Conservation (phyloP, 352 stramenopile species). For the Globisporangium nodosum region DNA sequence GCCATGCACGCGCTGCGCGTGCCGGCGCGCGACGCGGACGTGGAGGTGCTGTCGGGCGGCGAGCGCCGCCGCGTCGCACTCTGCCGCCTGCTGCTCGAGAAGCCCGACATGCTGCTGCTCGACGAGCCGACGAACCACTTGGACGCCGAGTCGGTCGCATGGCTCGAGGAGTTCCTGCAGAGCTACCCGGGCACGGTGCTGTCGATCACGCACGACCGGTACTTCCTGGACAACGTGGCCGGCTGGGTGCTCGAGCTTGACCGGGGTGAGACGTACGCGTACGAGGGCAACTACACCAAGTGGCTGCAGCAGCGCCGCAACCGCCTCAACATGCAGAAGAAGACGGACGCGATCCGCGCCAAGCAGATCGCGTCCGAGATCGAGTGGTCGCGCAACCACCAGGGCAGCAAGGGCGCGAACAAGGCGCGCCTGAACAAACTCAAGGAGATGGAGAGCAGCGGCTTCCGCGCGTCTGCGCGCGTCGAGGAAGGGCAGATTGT, state of each 20-base stretch:
- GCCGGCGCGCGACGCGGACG: constrained; percentile 54
- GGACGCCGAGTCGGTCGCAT: constrained; percentile 95
- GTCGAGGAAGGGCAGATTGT: constrained; percentile 86
- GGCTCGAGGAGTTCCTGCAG: constrained; percentile 97
- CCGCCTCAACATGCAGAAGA: constrained; percentile 93
- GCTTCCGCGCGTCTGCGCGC: constrained; percentile 40
- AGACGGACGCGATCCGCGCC: constrained; percentile 82
- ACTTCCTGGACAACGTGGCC: constrained; percentile 98
- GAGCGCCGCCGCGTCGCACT: constrained; percentile 95
- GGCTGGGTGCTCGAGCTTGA: constrained; percentile 98
- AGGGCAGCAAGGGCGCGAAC: constrained; percentile 79
- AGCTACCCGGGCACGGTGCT: constrained; percentile 96
- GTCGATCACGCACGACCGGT: constrained; percentile 98
- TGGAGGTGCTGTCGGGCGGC: constrained; percentile 84
- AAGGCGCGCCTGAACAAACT: constrained; percentile 94
- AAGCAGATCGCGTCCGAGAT: constrained; percentile 93
- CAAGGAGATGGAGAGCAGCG: constrained; percentile 83
- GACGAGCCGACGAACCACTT: constrained; percentile 99
- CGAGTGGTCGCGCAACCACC: constrained; percentile 90
- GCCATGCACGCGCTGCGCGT: constrained; percentile 78
- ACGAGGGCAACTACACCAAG: constrained; percentile 98
- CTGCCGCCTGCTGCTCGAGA: constrained; percentile 92
- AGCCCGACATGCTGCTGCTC: constrained; percentile 95
- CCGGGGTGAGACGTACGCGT: constrained; percentile 94
- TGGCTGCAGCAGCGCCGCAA: constrained; percentile 95